Evolutionary conservation across 2,329 filamentous ascomycete genomes (phyloP), one percentile per base, ranked within the genome.

Genomic region (Fusarium brachygibbosum): DNA sequence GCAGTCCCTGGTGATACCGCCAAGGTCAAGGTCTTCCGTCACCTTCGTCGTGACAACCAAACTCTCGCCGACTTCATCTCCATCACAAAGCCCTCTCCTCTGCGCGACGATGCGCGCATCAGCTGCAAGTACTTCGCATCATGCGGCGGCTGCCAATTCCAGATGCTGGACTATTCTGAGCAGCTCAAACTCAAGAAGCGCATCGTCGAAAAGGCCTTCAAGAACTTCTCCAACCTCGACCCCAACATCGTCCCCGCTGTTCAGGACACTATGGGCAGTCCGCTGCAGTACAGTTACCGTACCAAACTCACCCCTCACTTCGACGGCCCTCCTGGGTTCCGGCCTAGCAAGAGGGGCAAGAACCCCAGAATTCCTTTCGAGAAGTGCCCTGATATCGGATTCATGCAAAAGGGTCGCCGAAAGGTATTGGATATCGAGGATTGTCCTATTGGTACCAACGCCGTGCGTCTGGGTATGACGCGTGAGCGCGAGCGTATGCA

Each of bases 251-350:
- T 98, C 2, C 96, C 96, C 3, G 76, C 86, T 4, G 87, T 98
- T 58, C 87, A 86, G 50, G 92, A 97, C 69, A 99, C 96, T 11
- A 94, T 98, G 74, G 92, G 92, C 48, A 97, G 93, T 41, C 96
- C 96, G 4, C 80, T 97, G 66, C 90, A 97, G 80, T 98, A 97
- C 79, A 92, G 91, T 58, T 99, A 99, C 83, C 89, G 96, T 55
- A 99, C 96, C 21, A 99, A 99, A 82, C 86, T 99, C 70, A 99
- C 96, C 19, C 96, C 96, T 29, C 96, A 99, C 80, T 99, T 98
- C 77, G 92, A 97, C 76, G 92, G 89, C 0, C 93, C 94, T 2
- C 88, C 88, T 7, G 85, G 83, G 38, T 81, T 75, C 76, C 79
- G 86, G 61, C 78, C 76, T 64, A 79, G 86, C 74, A 80, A 78